phyloP scores from a whole-genome alignment of 1,284 basidiomycete species.

The Cronartium quercuum region DNA sequence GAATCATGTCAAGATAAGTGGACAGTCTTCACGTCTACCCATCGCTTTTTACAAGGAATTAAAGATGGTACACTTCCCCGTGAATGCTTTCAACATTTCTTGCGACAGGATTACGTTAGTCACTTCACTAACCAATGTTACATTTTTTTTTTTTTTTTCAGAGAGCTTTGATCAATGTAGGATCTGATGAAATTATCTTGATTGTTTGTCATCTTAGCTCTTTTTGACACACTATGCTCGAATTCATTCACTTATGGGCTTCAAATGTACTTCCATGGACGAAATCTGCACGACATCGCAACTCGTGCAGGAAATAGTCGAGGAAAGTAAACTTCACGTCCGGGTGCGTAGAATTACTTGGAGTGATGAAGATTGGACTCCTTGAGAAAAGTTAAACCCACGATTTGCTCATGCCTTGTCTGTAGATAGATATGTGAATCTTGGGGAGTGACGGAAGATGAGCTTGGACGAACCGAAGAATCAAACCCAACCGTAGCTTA shows the following conservation, averaged over 20 bases:
- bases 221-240: slow-evolving; percentile 49
- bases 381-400: too few relatives aligned
- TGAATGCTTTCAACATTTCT: slow-evolving; percentile 72
- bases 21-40: slow-evolving; percentile 26
- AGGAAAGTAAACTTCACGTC: slow-evolving; percentile 68
- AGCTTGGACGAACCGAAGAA: slow-evolving; percentile 5
- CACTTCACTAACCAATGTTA: not conserved
- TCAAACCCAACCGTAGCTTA: slow-evolving; percentile 19
- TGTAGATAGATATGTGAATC: slow-evolving; percentile 2
- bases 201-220: not conserved
- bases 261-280: slow-evolving; percentile 64
- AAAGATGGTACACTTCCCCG: slow-evolving; percentile 44
- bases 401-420: too few relatives aligned
- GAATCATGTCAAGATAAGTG: not conserved
- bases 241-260: slow-evolving; percentile 61
- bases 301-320: slow-evolving; percentile 62
- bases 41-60: slow-evolving; percentile 42
- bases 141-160: too few relatives aligned
- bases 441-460: slow-evolving; percentile 9
- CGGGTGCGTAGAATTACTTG: slow-evolving; percentile 57
- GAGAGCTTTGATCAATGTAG: not conserved
- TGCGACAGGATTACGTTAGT: slow-evolving; percentile 57
- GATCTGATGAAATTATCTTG: not conserved
- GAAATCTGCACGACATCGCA: slow-evolving; percentile 62
- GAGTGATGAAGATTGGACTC: slow-evolving; percentile 54